Evolutionary conservation across 169 alveolate genomes (phyloP), one percentile per base, ranked within the genome.

Genomic region (Plasmodium inui): DNA sequence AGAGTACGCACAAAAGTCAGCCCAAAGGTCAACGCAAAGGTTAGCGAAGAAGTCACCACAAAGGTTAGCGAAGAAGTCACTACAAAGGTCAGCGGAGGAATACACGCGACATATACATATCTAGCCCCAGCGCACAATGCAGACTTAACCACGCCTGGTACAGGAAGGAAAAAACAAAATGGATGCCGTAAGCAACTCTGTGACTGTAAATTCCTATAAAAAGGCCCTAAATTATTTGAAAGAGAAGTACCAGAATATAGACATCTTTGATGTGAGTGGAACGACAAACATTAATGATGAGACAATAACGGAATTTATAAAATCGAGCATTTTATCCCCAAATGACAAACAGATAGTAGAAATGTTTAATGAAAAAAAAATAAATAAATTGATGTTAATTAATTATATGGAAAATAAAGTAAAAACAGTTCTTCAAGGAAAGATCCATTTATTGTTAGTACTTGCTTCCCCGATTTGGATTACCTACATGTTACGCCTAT

Each of bases 401-500:
- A 88, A 88, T 26, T 88, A 88, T 88, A 78, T 88, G 83, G 95
- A 55, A 79, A 50, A 85, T 37, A 74, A 88, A 34, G 70, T 79
- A 70, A 95, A 78, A 53, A 96, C 97, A 10, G 9, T 86, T 37
- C 81, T 95, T 28, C 76, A 97, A 84, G 97, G 97, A 41, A 93
- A 90, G 50, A 90, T 96, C 74, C 97, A 96, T 92, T 92, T 96
- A 44, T 30, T 93, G 73, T 53, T 94, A 61, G 76, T 92, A 78
- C 67, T 96, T 28, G 8, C 86, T 22, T 92, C 96, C 37, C 97
- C 97, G 30, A 44, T 95, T 44, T 92, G 95, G 95, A 89, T 94
- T n/a, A 74, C 82, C 72, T 79, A 88, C 32, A 88, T 88, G 94
- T 12, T 88, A 30, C 50, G 22, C 81, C 19, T 88, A 88, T 88